Conservation (phyloP, 768 basidiomycete species). For the Psilocybe cyanescens region DNA sequence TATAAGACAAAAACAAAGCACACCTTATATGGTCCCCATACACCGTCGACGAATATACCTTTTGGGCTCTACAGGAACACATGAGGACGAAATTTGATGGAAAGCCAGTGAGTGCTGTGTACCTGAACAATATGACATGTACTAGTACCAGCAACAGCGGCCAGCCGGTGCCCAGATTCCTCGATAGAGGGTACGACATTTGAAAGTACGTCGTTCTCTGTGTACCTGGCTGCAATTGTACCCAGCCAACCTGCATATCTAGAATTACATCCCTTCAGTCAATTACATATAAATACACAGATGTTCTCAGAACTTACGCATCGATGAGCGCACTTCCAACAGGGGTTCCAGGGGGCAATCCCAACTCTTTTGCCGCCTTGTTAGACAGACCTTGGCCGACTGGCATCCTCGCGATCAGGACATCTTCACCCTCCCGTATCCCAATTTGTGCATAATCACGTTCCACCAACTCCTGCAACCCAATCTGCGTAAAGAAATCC, state of each 20-base stretch:
- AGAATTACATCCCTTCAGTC: background rate
- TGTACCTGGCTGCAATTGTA: slow-evolving; percentile 82
- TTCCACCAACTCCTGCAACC: slow-evolving; percentile 70
- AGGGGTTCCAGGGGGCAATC: slow-evolving; percentile 82
- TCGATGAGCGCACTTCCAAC: slow-evolving; percentile 97
- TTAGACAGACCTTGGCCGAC: slow-evolving; percentile 84
- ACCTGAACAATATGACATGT: slow-evolving; percentile 96
- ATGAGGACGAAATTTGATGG: background rate
- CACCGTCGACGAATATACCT: slow-evolving; percentile 86
- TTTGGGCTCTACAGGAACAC: slow-evolving; percentile 60
- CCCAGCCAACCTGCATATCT: slow-evolving; percentile 98
- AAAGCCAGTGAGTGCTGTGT: background rate
- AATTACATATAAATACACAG: background rate
- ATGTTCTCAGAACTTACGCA: slow-evolving; percentile 56
- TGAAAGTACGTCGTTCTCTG: slow-evolving; percentile 54
- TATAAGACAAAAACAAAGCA: background rate
- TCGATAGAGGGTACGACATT: slow-evolving; percentile 61
- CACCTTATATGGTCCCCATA: slow-evolving; percentile 91
- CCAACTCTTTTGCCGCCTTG: slow-evolving; percentile 82
- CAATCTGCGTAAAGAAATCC: slow-evolving; percentile 86
- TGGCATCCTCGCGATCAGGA: slow-evolving; percentile 84
- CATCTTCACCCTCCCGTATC: slow-evolving; percentile 53
- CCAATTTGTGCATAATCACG: slow-evolving; percentile 79
- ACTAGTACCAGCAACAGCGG: slow-evolving; percentile 94
- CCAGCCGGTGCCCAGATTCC: slow-evolving; percentile 82